Evolutionary conservation across 2,329 filamentous ascomycete species (phyloP), one percentile per base, ranked within the genome.

Genomic region (Pseudocercospora fuligena): DNA sequence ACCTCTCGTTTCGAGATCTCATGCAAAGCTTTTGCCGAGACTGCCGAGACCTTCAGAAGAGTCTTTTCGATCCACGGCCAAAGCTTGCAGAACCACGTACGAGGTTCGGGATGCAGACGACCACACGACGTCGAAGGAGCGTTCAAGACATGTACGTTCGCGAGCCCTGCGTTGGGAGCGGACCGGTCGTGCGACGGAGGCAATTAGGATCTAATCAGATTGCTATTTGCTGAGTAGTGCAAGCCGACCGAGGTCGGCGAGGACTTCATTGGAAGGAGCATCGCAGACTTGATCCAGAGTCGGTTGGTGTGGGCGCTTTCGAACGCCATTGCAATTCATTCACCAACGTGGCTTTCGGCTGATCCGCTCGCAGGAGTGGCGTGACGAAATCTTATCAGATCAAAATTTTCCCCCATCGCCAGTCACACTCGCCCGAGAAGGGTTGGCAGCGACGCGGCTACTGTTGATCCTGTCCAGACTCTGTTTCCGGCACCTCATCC

Each of bases 201-300:
- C 51, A 19, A 31, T 56, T 16, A n/a, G 25, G 6, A 56, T 56
- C 51, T 33, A 33, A 56, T 56, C 51, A 56, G 27, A 56, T 56
- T 56, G 51, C 51, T 56, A 56, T 27, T 56, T 56, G 51, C 25
- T 56, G 19, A 56, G 51, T 31, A 56, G 51, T 7, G 51, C 51
- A 54, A 23, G 49, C 23, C 49, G 21, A 29, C 23, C 49, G 49
- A 29, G 6, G 25, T 25, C 49, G 49, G 49, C 7, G 23, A 16
- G 12, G 14, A 16, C 9, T 25, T 25, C 25, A 54, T 54, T 54
- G 23, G 49, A 29, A 25, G 23, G 25, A 16, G n/a, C 46, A 49
- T 49, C 14, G 46, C 46, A n/a, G 21, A 49, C 49, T 25, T 27
- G 4, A 7, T 25, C 8, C 49, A 54, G 23, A 16, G 33, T 25